Conservation (phyloP, 2,329 filamentous ascomycete species). For the Talaromyces sp. region DNA sequence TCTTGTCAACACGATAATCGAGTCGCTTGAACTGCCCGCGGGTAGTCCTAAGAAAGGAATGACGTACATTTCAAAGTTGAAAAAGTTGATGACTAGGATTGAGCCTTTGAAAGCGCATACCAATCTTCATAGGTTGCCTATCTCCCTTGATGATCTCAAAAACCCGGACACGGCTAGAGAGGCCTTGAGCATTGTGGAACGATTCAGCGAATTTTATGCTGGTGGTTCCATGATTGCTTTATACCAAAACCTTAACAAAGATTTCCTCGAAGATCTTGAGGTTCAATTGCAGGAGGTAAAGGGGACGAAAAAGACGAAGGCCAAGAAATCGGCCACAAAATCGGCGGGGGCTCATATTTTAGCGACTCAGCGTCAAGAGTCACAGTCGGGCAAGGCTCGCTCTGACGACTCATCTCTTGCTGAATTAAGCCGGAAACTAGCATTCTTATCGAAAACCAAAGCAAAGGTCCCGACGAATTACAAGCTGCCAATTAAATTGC, state of each 20-base stretch:
- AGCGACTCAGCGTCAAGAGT: not conserved
- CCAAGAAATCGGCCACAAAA: not conserved
- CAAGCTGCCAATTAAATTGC: not conserved
- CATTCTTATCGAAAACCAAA: not conserved
- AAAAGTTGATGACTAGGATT: slow-evolving; percentile 39
- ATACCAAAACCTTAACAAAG: slow-evolving; percentile 44
- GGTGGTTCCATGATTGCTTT: slow-evolving; percentile 43
- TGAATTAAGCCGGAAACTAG: not conserved
- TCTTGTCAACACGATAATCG: not conserved
- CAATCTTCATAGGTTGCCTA: slow-evolving; percentile 39
- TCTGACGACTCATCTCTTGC: not conserved
- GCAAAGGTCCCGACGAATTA: not conserved
- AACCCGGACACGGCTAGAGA: slow-evolving; percentile 12
- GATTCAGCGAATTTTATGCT: slow-evolving; percentile 37
- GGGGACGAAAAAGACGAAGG: not conserved
- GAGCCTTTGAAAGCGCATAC: slow-evolving; percentile 38
- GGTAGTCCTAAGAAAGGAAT: slow-evolving; percentile 41
- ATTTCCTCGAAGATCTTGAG: slow-evolving; percentile 30
- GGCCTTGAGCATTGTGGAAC: slow-evolving; percentile 38
- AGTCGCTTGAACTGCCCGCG: slow-evolving; percentile 40
- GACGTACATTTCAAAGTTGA: slow-evolving; percentile 33
- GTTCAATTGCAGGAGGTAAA: not conserved
- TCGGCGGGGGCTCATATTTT: not conserved
- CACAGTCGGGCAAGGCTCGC: not conserved
- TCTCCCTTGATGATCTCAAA: slow-evolving; percentile 27